Evolutionary conservation across 306 rosid genomes (phyloP), one percentile per base, ranked within the genome.

Genomic region (Trifolium repens): DNA sequence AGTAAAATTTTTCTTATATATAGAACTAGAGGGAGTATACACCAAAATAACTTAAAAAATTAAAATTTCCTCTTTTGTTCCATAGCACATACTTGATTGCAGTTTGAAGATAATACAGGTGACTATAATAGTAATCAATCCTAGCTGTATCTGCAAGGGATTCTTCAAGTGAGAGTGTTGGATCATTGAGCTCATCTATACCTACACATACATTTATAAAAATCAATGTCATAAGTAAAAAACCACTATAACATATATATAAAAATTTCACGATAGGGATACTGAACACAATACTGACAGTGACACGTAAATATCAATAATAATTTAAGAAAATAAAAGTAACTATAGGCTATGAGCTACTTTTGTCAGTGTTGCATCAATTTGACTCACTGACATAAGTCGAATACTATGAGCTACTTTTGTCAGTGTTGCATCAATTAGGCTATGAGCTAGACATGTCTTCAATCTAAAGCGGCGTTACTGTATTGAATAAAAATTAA

Each of bases 61-160:
- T 17, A 1, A 62, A 39, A 65, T 5, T 39, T 1, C 4, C 3
- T 37, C n/a, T 17, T 65, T 39, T 19, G 3, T 4, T 17, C 8
- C 16, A 22, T 22, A 46, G 6, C 22, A 67, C 72, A 7, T 55
- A 87, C 90, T 75, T 81, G 43, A 85, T 87, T 16, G 96, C 90
- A 16, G 13, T 32, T 14, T 10, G 79, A 37, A 87, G 76, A 80
- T 65, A 79, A 32, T 9, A 60, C 7, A 88, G 87, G 67, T 90
- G 89, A 50, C 26, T 16, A 27, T 19, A 5, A 59, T 80, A 4
- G 69, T 75, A 88, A 7, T 80, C 77, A 62, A 90, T 82, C 79
- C 91, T 81, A 5, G 81, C 66, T 9, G 47, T 9, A 76, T 90
- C 93, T 1, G 14, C 12, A 5, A 90, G 87, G 0, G 87, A 85